Conservation (phyloP, 495 filamentous ascomycete genomes). For the Pseudotulostoma volvatum region DNA sequence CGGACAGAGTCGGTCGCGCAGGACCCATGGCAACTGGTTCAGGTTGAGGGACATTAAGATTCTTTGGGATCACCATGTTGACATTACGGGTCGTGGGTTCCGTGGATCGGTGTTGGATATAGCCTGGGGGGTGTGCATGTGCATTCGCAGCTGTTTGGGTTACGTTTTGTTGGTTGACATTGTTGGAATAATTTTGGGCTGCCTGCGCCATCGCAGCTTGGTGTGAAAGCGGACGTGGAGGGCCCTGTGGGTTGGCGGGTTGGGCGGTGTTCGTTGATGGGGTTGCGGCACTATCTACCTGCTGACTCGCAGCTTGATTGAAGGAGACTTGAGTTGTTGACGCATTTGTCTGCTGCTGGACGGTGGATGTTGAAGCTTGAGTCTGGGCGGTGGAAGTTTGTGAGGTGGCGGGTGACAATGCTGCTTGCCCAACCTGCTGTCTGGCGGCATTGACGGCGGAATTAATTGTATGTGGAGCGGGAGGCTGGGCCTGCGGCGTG, state of each 20-base stretch:
- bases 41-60: conserved; percentile 50
- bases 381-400: conserved; percentile 23
- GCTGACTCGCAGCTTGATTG: conserved; percentile 7
- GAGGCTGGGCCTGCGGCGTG: conserved; percentile 17
- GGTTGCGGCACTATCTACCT: conserved; percentile 25
- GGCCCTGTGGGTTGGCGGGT: conserved; percentile 30
- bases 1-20: conserved; percentile 60
- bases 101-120: conserved; percentile 30
- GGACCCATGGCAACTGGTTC: conserved; percentile 53
- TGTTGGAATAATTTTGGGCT: conserved; percentile 35
- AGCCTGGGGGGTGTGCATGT: conserved; percentile 37
- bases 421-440: conserved; percentile 29
- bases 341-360: conserved; percentile 7
- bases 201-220: conserved; percentile 45
- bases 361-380: conserved; percentile 8
- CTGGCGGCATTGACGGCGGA: conserved; percentile 37
- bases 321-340: conserved; percentile 5
- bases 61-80: conserved; percentile 66
- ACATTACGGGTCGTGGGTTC: conserved; percentile 32
- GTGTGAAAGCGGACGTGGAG: conserved; percentile 43
- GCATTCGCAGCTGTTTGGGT: conserved; percentile 18
- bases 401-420: conserved; percentile 23
- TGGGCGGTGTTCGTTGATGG: conserved; percentile 23
- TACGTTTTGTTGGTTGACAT: conserved; percentile 18
- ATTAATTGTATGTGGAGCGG: conserved; percentile 34